These are phyloP conservation scores for Coprinopsis strossmayeri DNA, from an alignment of 768 basidiomycete genomes.

Conservation along the genomic window DNA sequence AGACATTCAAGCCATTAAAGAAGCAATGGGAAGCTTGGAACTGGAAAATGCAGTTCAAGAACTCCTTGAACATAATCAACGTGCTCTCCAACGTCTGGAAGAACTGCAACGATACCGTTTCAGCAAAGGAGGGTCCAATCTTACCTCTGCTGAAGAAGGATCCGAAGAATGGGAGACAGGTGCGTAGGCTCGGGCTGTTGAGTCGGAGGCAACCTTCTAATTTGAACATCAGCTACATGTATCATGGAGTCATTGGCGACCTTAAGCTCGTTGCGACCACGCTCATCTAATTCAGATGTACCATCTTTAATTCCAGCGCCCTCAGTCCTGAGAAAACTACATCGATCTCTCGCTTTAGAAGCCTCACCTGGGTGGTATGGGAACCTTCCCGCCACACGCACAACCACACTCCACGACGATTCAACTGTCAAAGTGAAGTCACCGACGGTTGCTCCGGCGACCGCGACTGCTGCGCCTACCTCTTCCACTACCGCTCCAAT, in stretches of 20 bases:
- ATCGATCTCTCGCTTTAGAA: slow-evolving; percentile 57
- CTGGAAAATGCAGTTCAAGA: slow-evolving; percentile 66
- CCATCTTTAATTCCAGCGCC: slow-evolving; percentile 56
- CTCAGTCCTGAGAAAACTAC: slow-evolving; percentile 60
- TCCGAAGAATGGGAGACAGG: slow-evolving; percentile 84
- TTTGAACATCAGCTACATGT: slow-evolving; percentile 48
- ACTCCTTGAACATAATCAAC: slow-evolving; percentile 58
- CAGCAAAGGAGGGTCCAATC: slow-evolving; percentile 35
- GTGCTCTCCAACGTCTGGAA: slow-evolving; percentile 57
- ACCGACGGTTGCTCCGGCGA: slow-evolving; percentile 24
- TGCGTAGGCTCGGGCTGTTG: slow-evolving; percentile 29
- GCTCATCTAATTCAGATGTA: slow-evolving; percentile 32
- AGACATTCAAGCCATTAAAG: slow-evolving; percentile 51
- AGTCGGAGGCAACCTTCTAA: slow-evolving; percentile 12
- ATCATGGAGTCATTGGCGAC: slow-evolving; percentile 65
- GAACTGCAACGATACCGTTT: slow-evolving; percentile 58
- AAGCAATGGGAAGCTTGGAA: slow-evolving; percentile 52
- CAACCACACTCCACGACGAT: slow-evolving; percentile 67
- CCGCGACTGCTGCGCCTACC: slow-evolving; percentile 21
- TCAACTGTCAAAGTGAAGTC: slow-evolving; percentile 58
- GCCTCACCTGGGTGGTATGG: slow-evolving; percentile 69
- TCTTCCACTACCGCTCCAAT: slow-evolving; percentile 19
- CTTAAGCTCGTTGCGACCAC: slow-evolving; percentile 67
- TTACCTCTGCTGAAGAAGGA: slow-evolving; percentile 46
- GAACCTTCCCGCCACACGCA: slow-evolving; percentile 51